A percentile compares a stretch with the other conserved stretches of the same genome.
Evolutionary conservation across 1,139 yeast genomes (phyloP).

Genomic region (Candida sanyaensis): DNA sequence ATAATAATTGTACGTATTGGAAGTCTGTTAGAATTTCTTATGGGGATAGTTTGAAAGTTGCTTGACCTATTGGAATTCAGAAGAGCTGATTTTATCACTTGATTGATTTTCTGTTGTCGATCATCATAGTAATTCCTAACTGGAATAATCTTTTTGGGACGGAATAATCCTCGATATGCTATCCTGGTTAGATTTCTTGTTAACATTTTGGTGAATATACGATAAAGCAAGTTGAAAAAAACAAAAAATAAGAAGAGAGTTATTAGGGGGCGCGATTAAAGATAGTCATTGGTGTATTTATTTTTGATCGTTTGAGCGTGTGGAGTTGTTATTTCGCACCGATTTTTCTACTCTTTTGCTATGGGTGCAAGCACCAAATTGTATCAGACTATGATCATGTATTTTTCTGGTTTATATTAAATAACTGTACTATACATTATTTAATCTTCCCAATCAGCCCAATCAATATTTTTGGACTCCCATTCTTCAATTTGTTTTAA

Average conservation of each 20-base stretch:
- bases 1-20: conserved; percentile 25
- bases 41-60: neutral
- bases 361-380: neutral
- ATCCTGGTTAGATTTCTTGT: neutral
- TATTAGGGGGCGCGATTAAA: neutral
- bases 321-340: neutral
- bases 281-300: neutral
- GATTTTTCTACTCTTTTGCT: neutral
- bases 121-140: neutral
- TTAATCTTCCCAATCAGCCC: conserved; percentile 30
- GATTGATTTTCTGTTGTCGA: conserved; percentile 4
- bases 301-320: neutral
- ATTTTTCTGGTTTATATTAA: neutral
- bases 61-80: conserved; percentile 3
- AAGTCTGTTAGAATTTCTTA: conserved; percentile 10
- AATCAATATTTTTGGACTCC: conserved; percentile 26
- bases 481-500: conserved; percentile 31
- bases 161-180: neutral
- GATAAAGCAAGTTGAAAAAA: neutral
- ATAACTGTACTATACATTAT: neutral
- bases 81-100: conserved; percentile 4
- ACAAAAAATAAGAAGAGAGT: neutral
- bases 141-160: neutral
- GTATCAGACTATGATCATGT: neutral
- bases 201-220: neutral